Evolutionary conservation across 129 eudicot genomes (phyloP).

Genomic region (Arctium minus): DNA sequence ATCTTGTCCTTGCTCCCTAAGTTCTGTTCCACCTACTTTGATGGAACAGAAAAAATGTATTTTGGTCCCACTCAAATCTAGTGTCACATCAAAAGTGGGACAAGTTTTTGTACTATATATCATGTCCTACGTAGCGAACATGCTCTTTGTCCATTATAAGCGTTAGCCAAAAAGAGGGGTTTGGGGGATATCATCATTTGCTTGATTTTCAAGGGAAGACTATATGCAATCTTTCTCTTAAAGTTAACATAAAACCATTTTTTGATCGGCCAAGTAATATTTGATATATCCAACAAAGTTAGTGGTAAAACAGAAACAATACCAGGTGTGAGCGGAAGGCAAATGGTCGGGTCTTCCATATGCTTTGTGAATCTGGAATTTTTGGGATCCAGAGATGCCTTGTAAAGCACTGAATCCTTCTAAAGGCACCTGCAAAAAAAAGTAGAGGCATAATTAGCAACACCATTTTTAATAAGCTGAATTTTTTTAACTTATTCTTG

Average conservation of each 20-base stretch:
- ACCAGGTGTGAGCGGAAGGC: slow-evolving; percentile 99
- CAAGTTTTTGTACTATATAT: too few relatives aligned
- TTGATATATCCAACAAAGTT: background rate
- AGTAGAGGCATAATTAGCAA: background rate
- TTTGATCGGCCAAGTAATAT: background rate
- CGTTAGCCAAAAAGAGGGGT: too few relatives aligned
- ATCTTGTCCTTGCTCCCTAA: too few relatives aligned
- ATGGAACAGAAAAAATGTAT: too few relatives aligned
- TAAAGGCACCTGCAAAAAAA: slow-evolving; percentile 70
- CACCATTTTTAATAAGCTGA: background rate
- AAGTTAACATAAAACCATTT: background rate
- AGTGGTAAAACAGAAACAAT: background rate
- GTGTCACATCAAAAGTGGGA: too few relatives aligned
- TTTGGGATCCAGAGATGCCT: slow-evolving; percentile 97
- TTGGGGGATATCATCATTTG: too few relatives aligned
- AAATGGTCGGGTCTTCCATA: slow-evolving; percentile 88
- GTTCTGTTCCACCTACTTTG: too few relatives aligned
- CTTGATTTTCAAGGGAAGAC: too few relatives aligned
- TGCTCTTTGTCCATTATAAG: too few relatives aligned
- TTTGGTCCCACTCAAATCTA: too few relatives aligned
- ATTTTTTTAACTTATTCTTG: background rate
- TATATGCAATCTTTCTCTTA: too few relatives aligned
- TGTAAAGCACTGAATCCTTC: slow-evolving; percentile 99
- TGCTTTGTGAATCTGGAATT: slow-evolving; percentile 97
- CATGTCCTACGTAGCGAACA: too few relatives aligned